phyloP scores from a whole-genome alignment of 1,284 basidiomycete genomes.

The Albatrellus sp. region DNA sequence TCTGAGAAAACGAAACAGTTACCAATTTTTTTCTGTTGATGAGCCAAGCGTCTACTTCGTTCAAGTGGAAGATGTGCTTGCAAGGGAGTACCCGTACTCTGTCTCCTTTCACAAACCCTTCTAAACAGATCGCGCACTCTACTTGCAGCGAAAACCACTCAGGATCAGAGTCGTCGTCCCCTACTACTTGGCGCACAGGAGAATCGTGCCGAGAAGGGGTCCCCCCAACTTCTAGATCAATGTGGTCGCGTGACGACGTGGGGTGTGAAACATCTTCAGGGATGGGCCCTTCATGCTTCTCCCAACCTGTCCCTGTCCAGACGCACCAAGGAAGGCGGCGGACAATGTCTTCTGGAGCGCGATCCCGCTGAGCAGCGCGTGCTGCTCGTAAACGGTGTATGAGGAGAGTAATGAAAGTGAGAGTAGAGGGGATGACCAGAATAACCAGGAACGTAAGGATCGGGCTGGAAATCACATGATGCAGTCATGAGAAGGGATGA shows the following conservation, averaged over 20 bases:
- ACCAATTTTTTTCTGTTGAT: conserved; percentile 83
- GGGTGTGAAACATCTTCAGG: conserved; percentile 19
- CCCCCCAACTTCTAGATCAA: conserved; percentile 13
- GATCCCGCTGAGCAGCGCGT: conserved; percentile 65
- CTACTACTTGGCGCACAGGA: conserved; percentile 12
- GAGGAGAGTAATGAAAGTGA: conserved; percentile 73
- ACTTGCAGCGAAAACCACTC: conserved; percentile 65
- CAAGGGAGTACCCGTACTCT: conserved; percentile 82
- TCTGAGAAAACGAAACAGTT: conserved; percentile 18
- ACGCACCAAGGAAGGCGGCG: conserved; percentile 65
- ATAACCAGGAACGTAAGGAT: conserved; percentile 73
- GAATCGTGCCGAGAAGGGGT: conserved; percentile 15
- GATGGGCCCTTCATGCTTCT: conserved; percentile 42
- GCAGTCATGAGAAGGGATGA: conserved; percentile 3
- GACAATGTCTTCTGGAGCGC: conserved; percentile 70
- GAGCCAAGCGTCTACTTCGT: conserved; percentile 84
- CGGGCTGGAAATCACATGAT: conserved; percentile 33
- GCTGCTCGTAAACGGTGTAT: conserved; percentile 68
- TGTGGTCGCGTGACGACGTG: conserved; percentile 12
- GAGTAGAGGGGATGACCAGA: conserved; percentile 65
- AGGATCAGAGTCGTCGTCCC: conserved; percentile 24
- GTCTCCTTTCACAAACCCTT: conserved; percentile 75
- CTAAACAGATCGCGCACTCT: conserved; percentile 87
- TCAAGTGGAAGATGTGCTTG: conserved; percentile 78
- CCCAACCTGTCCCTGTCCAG: conserved; percentile 70